Base-by-base conservation (phyloP, 768 basidiomycete species). In the Melanogaster broomeanus region DNA sequence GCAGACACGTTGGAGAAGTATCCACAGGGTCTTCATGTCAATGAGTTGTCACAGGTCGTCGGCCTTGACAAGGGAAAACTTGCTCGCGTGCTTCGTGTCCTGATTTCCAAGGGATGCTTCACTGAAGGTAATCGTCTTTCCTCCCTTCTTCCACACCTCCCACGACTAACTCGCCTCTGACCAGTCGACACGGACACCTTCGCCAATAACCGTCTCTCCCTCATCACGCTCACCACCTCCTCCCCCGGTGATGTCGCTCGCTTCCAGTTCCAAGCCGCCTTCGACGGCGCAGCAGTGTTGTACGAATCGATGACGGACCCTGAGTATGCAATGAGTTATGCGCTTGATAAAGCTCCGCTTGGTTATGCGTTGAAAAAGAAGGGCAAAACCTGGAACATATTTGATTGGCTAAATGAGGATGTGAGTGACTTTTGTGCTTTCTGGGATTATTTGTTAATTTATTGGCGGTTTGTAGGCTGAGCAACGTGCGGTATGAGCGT, bases 191-290 rank as follows among this genome's bases (percentile, higher is more conserved):
- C 57, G 12, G 59, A 69, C 16, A 49, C 49, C 0, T 72, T 68
- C 52, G 64, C 68, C 12, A 72, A 71, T 44, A 72, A 66, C 38
- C 71, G 67, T n/a, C 56, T n/a, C n/a, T n/a, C n/a, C n/a, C n/a
- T n/a, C n/a, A n/a, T n/a, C n/a, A n/a, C n/a, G n/a, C n/a, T n/a
- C 35, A 59, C 61, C 10, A 44, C 7, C 28, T 61, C 45, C 21
- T 37, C 48, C 24, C 11, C 51, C 0, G 57, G 56, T 4, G 58
- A 42, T 16, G 44, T 61, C 10, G 45, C 50, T 0, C 49, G 49
- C 9, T 25, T 55, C 15, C 27, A 47, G 8, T 19, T 46, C 1
- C 53, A 55, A 25, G 55, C 61, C 43, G 41, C 48, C 13, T 42
- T 52, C 11, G 44, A 46, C 37, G 58, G 48, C 24, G 60, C 60